A percentile compares a stretch with the other conserved stretches of the same genome.
Evolutionary conservation across 1,139 yeast genomes (phyloP).

Genomic region (Meyerozyma sp.): DNA sequence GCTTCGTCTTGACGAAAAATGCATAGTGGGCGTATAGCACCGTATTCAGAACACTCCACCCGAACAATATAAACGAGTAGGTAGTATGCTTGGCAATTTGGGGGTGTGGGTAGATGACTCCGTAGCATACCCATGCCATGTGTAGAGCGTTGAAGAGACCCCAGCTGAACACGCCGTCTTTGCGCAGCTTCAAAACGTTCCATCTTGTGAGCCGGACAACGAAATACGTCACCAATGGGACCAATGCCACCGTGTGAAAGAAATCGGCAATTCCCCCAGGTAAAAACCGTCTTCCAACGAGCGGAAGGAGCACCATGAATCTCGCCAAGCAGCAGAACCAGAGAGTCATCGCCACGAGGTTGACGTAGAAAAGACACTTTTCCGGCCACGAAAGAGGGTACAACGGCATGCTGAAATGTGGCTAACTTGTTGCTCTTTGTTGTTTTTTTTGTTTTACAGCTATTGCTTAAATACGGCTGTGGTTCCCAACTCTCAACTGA

Average conservation of each 20-base stretch:
- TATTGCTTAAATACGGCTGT: not conserved
- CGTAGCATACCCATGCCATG: conserved; percentile 41
- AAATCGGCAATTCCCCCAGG: conserved; percentile 71
- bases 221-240: conserved; percentile 26
- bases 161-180: conserved; percentile 14
- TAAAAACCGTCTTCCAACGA: conserved; percentile 56
- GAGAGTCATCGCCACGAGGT: conserved; percentile 36
- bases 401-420: conserved; percentile 8
- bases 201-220: conserved; percentile 13
- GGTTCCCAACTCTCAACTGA: not conserved
- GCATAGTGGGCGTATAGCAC: conserved; percentile 43
- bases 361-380: conserved; percentile 30
- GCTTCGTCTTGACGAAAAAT: conserved; percentile 37
- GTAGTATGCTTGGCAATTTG: conserved; percentile 43
- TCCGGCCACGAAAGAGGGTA: conserved; percentile 32
- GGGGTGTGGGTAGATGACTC: conserved; percentile 44
- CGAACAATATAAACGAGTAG: conserved; percentile 41
- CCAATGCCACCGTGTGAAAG: conserved; percentile 40
- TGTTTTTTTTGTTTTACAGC: not conserved
- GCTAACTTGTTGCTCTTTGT: not conserved
- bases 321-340: conserved; percentile 51
- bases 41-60: conserved; percentile 41
- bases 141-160: conserved; percentile 23
- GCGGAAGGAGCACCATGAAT: conserved; percentile 47
- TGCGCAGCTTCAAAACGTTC: not conserved